Evolutionary conservation across 192 early-diverging fungal species (phyloP).

Genomic region (Geosiphon pyriformis): DNA sequence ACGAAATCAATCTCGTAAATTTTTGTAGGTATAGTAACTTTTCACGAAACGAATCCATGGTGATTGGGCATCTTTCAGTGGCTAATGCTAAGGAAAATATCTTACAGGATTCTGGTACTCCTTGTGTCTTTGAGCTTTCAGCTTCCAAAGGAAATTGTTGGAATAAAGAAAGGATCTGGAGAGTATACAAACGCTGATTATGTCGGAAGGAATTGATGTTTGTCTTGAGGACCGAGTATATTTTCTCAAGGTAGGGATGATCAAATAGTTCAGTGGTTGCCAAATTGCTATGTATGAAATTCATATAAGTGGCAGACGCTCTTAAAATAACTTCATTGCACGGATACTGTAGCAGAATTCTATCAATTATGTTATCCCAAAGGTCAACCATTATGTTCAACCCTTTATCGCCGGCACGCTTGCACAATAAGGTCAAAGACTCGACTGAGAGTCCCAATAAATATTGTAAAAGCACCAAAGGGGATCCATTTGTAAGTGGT

Average conservation of each 20-base stretch:
- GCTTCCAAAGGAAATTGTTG: slow-evolving; percentile 53
- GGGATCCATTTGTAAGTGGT: slow-evolving; percentile 40
- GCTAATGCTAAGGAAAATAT: slow-evolving; percentile 50
- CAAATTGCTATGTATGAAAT: slow-evolving; percentile 18
- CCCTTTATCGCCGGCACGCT: slow-evolving; percentile 19
- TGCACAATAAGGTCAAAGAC: slow-evolving; percentile 33
- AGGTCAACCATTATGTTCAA: slow-evolving; percentile 24
- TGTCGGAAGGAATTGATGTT: slow-evolving; percentile 58
- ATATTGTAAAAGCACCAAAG: slow-evolving; percentile 38
- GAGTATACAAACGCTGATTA: slow-evolving; percentile 53
- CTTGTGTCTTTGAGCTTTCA: slow-evolving; percentile 23
- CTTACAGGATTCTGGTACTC: slow-evolving; percentile 35
- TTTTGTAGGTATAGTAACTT: slow-evolving; percentile 71
- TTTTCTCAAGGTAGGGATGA: slow-evolving; percentile 36
- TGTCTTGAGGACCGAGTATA: slow-evolving; percentile 46
- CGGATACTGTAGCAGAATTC: slow-evolving; percentile 37
- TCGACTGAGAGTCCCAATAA: slow-evolving; percentile 47
- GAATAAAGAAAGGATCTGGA: slow-evolving; percentile 66
- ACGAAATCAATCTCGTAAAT: slow-evolving; percentile 57
- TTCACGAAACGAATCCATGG: slow-evolving; percentile 68
- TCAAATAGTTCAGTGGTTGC: slow-evolving; percentile 30
- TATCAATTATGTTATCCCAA: slow-evolving; percentile 38
- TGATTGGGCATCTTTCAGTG: slow-evolving; percentile 60
- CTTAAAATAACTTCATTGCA: slow-evolving; percentile 43
- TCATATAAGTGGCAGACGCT: slow-evolving; percentile 41